These are phyloP conservation scores for Elaeis oleifera DNA, from an alignment of 202 grass and related monocot species.

Conservation along the genomic window DNA sequence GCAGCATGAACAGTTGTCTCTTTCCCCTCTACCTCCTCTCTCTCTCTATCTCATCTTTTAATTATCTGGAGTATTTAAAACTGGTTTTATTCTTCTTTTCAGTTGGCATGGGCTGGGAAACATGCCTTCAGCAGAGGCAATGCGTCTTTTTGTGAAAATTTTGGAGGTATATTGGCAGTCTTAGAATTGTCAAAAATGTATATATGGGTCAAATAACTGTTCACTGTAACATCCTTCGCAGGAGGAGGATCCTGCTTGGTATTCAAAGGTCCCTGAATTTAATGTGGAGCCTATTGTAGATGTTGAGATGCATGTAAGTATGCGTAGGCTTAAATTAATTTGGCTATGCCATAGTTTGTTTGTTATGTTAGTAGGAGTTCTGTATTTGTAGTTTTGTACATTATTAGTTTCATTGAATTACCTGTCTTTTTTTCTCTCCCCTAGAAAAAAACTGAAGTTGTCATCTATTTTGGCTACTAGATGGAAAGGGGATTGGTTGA, in stretches of 20 bases:
- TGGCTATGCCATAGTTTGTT: background rate
- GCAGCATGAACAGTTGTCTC: too few species aligned
- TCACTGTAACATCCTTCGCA: constrained; percentile 27
- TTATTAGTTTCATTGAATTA: too few species aligned
- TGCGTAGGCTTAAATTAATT: background rate
- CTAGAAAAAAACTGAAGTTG: too few species aligned
- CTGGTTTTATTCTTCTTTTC: constrained; percentile 8
- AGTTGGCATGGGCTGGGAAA: constrained; percentile 97
- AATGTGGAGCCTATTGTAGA: constrained; percentile 62
- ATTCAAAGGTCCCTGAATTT: constrained; percentile 62
- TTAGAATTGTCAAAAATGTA: constrained; percentile 20
- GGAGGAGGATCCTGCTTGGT: constrained; percentile 99
- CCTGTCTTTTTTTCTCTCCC: too few species aligned
- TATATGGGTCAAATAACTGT: constrained; percentile 11
- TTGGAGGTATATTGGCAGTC: constrained; percentile 55
- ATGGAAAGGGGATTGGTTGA: too few species aligned
- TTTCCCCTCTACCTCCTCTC: too few species aligned
- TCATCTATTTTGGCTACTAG: too few species aligned
- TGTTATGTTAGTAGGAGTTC: too few species aligned
- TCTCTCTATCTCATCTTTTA: too few species aligned
- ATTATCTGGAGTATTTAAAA: too few species aligned
- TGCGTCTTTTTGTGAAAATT: constrained; percentile 98
- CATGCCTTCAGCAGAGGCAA: constrained; percentile 85
- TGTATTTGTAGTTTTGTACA: too few species aligned
- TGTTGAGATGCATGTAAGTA: constrained; percentile 86